These are phyloP conservation scores for Ophiostoma ips DNA, from an alignment of 2,329 filamentous ascomycete genomes.

Conservation along the genomic window DNA sequence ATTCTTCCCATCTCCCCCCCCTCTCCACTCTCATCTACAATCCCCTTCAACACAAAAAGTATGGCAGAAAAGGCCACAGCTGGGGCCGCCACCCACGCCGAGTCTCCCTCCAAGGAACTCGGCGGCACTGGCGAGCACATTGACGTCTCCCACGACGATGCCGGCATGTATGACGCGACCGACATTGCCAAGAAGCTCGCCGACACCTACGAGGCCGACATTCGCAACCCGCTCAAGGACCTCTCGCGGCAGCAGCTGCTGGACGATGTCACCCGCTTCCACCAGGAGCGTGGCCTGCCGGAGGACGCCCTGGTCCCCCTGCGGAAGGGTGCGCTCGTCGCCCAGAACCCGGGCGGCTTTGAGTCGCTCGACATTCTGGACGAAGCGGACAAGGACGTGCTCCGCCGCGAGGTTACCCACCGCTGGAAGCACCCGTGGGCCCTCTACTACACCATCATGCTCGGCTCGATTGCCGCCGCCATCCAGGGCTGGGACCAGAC, in stretches of 20 bases:
- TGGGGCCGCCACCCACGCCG: neutral
- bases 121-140: neutral
- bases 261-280: slow-evolving; percentile 11
- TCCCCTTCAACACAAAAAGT: neutral
- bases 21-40: too few species aligned
- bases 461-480: slow-evolving; percentile 56
- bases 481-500: slow-evolving; percentile 56
- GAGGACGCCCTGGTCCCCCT: slow-evolving; percentile 42
- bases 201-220: slow-evolving; percentile 9
- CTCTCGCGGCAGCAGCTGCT: slow-evolving; percentile 12
- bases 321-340: slow-evolving; percentile 57
- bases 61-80: slow-evolving; percentile 6
- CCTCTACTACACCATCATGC: slow-evolving; percentile 52
- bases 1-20: neutral
- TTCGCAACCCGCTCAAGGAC: slow-evolving; percentile 11
- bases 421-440: slow-evolving; percentile 51
- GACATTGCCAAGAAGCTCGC: slow-evolving; percentile 6
- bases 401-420: slow-evolving; percentile 40
- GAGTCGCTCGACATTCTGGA: slow-evolving; percentile 34
- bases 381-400: slow-evolving; percentile 33
- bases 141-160: neutral
- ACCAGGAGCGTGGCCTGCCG: slow-evolving; percentile 33
- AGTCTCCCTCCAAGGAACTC: neutral
- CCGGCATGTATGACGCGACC: neutral
- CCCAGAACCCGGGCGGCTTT: slow-evolving; percentile 51